Base-by-base conservation (phyloP, 106 monocot genomes). In the Vanilla planifolia region DNA sequence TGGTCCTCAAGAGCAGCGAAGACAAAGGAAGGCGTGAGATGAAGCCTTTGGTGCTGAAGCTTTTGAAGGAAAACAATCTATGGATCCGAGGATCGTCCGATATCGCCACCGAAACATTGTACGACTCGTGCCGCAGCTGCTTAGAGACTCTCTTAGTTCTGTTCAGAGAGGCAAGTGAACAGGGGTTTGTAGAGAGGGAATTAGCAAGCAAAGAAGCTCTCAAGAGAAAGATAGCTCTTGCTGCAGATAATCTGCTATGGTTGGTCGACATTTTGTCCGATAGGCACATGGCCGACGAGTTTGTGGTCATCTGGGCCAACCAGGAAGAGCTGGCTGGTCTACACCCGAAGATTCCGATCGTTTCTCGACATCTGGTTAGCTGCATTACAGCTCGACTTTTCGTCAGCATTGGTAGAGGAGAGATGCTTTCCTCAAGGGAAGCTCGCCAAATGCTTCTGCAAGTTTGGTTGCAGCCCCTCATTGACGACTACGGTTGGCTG, bases 401-500 rank as follows among this genome's bases (percentile, higher is more conserved):
- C 47, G 88, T 99, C 14, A 84, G 82, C 2, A 88, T 92, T 16
- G 98, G 98, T 45, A 92, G 64, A 69, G 98, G 98, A 47, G 92
- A 99, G 63, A 78, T 99, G 66, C 85, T 99, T 68, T 88, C 98
- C 6, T 80, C 77, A 4, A 99, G 80, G 62, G 98, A 99, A 11
- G 83, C 74, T 19, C 63, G 88, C 2, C 81, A 85, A 44, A 66
- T 70, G 68, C 59, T 99, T 53, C 61, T 99, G 43, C 66, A 80
- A 42, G 61, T 82, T 4, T 99, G 98, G 98, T 39, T 99, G 65
- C 87, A 88, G 70, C 98, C 85, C 2, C 77, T 99, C 6, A 83
- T 98, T 45, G 88, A 92, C 28, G 98, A 99, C 65, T 99, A 99
- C 48, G 77, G 66, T 48, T 99, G 98, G 98, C 57, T 99, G 67